phyloP scores from a whole-genome alignment of 495 filamentous ascomycete genomes.

The Xylaria telfairii region DNA sequence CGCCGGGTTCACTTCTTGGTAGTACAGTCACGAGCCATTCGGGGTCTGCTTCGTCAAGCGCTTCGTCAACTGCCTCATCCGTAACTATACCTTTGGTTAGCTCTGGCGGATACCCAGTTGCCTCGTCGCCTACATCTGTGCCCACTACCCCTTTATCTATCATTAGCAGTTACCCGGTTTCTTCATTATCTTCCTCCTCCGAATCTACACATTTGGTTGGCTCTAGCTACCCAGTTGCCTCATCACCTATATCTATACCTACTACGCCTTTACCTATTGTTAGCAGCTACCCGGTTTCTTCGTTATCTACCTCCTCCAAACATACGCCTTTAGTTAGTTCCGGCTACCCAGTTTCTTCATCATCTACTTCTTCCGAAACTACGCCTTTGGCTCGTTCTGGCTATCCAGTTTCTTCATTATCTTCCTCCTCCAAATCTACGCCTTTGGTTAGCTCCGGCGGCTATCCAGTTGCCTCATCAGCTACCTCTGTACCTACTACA shows the following conservation, averaged over 20 bases:
- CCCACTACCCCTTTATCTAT: not conserved
- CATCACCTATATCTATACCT: too few relatives aligned
- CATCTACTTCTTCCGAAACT: not conserved
- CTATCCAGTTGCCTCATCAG: slow-evolving; percentile 22
- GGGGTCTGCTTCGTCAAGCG: not conserved
- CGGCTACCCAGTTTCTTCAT: slow-evolving; percentile 17
- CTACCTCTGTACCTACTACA: slow-evolving; percentile 13
- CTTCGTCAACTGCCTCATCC: slow-evolving; percentile 1
- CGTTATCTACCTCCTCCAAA: slow-evolving; percentile 18
- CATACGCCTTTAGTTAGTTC: not conserved
- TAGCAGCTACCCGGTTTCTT: slow-evolving; percentile 18
- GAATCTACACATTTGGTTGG: not conserved
- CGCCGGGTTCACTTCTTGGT: not conserved
- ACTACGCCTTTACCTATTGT: not conserved
- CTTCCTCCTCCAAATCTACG: not conserved
- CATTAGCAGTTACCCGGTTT: slow-evolving; percentile 7
- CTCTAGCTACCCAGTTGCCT: not conserved
- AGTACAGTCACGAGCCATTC: not conserved
- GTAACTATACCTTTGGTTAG: not conserved
- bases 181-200: slow-evolving; percentile 8
- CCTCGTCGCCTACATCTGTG: slow-evolving; percentile 16
- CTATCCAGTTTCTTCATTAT: slow-evolving; percentile 6
- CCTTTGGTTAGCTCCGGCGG: not conserved
- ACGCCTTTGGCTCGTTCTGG: not conserved
- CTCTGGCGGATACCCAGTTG: slow-evolving; percentile 14